Evolutionary conservation across 1,284 basidiomycete species (phyloP), one percentile per base, ranked within the genome.

Genomic region (Boletellus deceptivus): DNA sequence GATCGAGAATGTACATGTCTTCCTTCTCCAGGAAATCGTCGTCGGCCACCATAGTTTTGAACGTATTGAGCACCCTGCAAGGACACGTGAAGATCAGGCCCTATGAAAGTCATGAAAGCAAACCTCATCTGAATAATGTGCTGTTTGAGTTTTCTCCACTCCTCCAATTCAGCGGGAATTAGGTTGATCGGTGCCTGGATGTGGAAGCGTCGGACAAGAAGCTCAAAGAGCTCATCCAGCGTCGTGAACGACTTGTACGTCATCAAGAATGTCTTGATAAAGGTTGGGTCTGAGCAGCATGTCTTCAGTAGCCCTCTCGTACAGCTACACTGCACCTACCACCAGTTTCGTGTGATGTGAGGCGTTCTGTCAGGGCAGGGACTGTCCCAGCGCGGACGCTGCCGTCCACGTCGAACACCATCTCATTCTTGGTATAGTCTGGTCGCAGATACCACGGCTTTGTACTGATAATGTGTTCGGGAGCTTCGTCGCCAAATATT

Each of bases 241-340:
- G 86, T 88, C 14, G 92, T 93, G 70, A 99, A 99, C 0, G 93
- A 96, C 59, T 95, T 93, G 76, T 94, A 98, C 1, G 97, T 99
- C 81, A 98, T 89, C 55, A 99, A 71, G 80, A 99, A 99, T 2
- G 94, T 89, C 67, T 91, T 89, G 67, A 86, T 91, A 72, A 92
- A 99, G 6, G 83, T 82, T 0, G 83, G 76, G 67, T 95, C 93
- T 89, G 22, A 49, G 35, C 35, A 50, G 50, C 14, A 17, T 14
- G 44, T 61, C 38, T 53, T 37, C 18, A 18, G 3, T 43, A 31
- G 13, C 10, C 43, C 16, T 22, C 9, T 24, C 16, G 25, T 34
- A 9, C 37, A 24, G 20, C 24, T 14, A 17, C 22, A 16, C 43
- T 43, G n/a, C 31, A 70, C 78, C 64, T 60, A 91, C 91, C 89